Conservation (phyloP, 306 rosid species). For the Sphenostylis stenocarpa region DNA sequence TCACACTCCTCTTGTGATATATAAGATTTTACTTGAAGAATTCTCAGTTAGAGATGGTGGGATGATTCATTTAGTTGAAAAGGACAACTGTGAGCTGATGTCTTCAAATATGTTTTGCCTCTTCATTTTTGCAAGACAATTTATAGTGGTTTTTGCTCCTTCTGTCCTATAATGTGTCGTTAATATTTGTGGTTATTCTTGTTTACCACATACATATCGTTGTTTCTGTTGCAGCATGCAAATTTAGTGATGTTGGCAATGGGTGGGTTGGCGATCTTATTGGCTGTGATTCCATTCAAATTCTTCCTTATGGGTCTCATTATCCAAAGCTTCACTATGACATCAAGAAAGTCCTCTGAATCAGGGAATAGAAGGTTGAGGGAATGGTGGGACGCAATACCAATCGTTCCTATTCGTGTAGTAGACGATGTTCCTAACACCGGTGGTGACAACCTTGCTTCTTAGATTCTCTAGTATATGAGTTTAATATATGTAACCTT, state of each 20-base stretch:
- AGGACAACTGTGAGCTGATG: neutral
- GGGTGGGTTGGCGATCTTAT: conserved; percentile 49
- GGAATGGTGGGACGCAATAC: conserved; percentile 98
- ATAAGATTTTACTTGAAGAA: neutral
- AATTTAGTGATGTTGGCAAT: conserved; percentile 60
- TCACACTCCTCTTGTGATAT: neutral
- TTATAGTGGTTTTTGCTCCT: neutral
- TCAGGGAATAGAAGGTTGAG: conserved; percentile 64
- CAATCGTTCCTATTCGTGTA: conserved; percentile 67
- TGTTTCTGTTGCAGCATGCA: conserved; percentile 68
- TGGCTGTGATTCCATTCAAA: conserved; percentile 69
- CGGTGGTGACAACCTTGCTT: neutral
- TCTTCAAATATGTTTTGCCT: neutral
- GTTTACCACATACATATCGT: neutral
- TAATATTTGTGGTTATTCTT: neutral
- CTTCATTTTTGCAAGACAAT: neutral
- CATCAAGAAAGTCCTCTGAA: conserved; percentile 42
- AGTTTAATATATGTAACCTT: neutral
- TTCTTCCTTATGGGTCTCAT: conserved; percentile 56
- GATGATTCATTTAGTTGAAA: neutral
- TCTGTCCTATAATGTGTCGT: neutral
- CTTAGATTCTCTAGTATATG: neutral
- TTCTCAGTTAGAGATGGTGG: neutral
- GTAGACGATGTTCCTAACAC: conserved; percentile 40
- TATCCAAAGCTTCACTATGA: conserved; percentile 49